These are phyloP conservation scores for Botryotinia convoluta DNA, from an alignment of 2,329 filamentous ascomycete genomes.

Conservation along the genomic window DNA sequence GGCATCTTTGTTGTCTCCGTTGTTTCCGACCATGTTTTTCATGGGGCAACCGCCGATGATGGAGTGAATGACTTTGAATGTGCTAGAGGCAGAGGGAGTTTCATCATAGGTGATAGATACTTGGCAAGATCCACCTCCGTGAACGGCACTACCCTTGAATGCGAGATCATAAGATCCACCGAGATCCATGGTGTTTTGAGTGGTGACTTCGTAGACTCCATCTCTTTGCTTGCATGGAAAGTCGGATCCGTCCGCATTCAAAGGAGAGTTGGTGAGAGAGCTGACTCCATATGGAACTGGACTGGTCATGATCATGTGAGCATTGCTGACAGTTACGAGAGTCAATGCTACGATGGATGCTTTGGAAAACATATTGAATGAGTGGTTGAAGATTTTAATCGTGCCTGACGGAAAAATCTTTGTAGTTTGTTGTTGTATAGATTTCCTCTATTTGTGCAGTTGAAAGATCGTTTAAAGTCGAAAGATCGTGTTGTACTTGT, in stretches of 20 bases:
- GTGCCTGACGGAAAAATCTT: conserved; percentile 33
- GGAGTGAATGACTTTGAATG: conserved; percentile 88
- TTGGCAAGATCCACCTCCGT: conserved; percentile 93
- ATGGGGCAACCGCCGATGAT: conserved; percentile 83
- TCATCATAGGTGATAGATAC: conserved; percentile 79
- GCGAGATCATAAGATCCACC: conserved; percentile 60
- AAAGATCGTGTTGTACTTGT: conserved; percentile 2
- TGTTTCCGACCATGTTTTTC: conserved; percentile 54
- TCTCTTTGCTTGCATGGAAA: conserved; percentile 79
- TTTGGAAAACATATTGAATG: conserved; percentile 47
- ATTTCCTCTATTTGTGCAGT: neutral
- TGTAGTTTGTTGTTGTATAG: conserved; percentile 11
- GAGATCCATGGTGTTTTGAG: conserved; percentile 54
- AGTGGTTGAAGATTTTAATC: conserved; percentile 24
- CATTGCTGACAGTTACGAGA: conserved; percentile 59
- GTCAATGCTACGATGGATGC: conserved; percentile 53
- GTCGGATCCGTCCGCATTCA: conserved; percentile 53
- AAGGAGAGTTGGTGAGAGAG: conserved; percentile 60
- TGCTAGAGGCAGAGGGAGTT: conserved; percentile 60
- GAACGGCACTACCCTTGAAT: conserved; percentile 71
- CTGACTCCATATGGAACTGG: conserved; percentile 61
- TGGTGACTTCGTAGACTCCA: conserved; percentile 46
- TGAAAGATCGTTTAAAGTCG: neutral
- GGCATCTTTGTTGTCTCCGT: conserved; percentile 47
- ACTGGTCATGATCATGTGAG: conserved; percentile 72